These are phyloP conservation scores for Pilatotrama ljubarskyi DNA, from an alignment of 768 basidiomycete species.

Conservation along the genomic window DNA sequence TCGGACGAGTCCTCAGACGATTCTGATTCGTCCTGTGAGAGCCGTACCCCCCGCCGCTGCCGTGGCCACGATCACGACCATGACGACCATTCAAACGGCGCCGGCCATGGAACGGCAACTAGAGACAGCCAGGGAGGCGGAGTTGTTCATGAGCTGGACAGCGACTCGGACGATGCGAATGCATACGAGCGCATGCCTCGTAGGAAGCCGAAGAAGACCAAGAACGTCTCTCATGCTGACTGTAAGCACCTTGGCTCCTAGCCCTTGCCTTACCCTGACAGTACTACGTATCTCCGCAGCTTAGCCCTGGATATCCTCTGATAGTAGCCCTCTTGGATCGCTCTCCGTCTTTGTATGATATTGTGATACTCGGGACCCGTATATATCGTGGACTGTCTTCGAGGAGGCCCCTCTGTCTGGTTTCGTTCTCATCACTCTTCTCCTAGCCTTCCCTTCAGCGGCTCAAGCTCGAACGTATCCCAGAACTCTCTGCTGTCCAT, in stretches of 20 bases:
- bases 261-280: background rate
- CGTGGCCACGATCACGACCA: conserved; percentile 19
- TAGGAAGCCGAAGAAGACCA: conserved; percentile 28
- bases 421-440: conserved; percentile 6
- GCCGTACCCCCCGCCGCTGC: conserved; percentile 9
- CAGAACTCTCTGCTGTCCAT: conserved; percentile 66
- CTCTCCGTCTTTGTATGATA: conserved; percentile 1
- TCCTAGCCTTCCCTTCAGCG: conserved; percentile 37
- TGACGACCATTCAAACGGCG: conserved; percentile 10
- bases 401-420: background rate
- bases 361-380: background rate
- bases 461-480: conserved; percentile 46
- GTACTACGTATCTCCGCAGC: background rate
- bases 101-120: conserved; percentile 17
- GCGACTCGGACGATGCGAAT: conserved; percentile 31
- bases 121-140: conserved; percentile 21
- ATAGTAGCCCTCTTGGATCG: background rate
- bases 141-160: conserved; percentile 28
- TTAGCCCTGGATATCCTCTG: background rate
- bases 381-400: background rate
- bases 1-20: conserved; percentile 58
- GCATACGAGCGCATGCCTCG: conserved; percentile 38
- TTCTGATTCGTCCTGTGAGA: conserved; percentile 32
- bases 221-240: background rate
- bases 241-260: background rate